Evolutionary conservation across 352 stramenopile genomes (phyloP), one percentile per base, ranked within the genome.

Genomic region (Globisporangium echinulatum): DNA sequence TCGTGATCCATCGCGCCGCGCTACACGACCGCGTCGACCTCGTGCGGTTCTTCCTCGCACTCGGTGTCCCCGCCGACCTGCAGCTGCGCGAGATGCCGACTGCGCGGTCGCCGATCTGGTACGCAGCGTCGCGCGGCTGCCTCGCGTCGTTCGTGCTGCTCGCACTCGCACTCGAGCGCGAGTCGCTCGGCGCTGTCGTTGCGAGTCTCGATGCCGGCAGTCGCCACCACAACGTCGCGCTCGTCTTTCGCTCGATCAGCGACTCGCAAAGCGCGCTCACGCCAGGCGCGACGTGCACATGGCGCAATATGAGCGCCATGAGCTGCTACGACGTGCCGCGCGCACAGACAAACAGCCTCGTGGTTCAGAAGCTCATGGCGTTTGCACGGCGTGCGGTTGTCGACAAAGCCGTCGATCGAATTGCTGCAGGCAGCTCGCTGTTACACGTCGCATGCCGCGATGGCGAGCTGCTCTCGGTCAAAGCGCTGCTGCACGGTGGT

Each of bases 361-460:
- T 80, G 11, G 79, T 88, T 19, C 68, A 81, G 48, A 85, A 85
- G 54, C 61, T 84, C 36, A 61, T 85, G n/a, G 66, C 71, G 17
- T 75, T 83, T 37, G 76, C 65, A 33, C 44, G 72, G 0, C 13
- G 46, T 9, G 25, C 25, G 25, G 1, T 33, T 33, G 25, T 33
- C 25, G 2, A 33, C 25, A 69, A 82, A 46, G 43, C 43, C 39
- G 61, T 63, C 46, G 50, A 62, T 0, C 59, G 60, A 7, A 10
- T 43, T 3, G 13, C 7, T n/a, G 64, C 5, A 14, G 17, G 69
- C 4, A 77, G 65, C 37, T 68, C 68, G 3, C 58, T 86, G 14
- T 54, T 88, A 11, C 78, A 86, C 54, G 64, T 79, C 33, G 76
- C 72, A 0, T 73, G 70, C 49, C 59, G 58, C 14, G 54, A 52